Evolutionary conservation across 2,329 filamentous ascomycete genomes (phyloP).

Genomic region (Ophiostoma fasciatum): DNA sequence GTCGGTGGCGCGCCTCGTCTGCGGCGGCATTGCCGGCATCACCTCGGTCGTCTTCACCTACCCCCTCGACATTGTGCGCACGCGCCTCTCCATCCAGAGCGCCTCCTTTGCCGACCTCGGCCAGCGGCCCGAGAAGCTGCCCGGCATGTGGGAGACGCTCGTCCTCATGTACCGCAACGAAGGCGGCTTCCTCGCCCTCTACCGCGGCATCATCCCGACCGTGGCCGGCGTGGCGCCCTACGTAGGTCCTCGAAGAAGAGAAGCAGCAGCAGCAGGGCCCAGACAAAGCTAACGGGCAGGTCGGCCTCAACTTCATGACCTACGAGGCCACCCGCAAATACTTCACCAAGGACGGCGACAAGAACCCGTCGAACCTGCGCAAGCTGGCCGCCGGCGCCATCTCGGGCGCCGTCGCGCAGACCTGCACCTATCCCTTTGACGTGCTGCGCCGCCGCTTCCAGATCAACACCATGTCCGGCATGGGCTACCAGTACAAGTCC

Average conservation of each 20-base stretch:
- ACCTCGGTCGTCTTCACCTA: conserved; percentile 94
- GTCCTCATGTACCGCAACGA: conserved; percentile 74
- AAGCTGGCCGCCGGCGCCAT: conserved; percentile 85
- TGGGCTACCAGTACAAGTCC: conserved; percentile 90
- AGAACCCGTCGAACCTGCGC: conserved; percentile 62
- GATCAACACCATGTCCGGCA: conserved; percentile 97
- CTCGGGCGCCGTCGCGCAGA: conserved; percentile 92
- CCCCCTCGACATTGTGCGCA: conserved; percentile 93
- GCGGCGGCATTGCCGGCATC: conserved; percentile 81
- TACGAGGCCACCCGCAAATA: conserved; percentile 80
- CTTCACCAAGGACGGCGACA: conserved; percentile 75
- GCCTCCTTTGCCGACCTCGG: conserved; percentile 80
- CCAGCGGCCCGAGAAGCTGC: conserved; percentile 49
- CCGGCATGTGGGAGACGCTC: conserved; percentile 86
- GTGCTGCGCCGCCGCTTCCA: conserved; percentile 89
- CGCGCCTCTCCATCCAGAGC: conserved; percentile 88
- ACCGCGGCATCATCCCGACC: conserved; percentile 85
- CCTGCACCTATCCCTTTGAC: conserved; percentile 95
- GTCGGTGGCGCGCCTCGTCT: conserved; percentile 64
- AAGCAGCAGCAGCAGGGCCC: background rate
- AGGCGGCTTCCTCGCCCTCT: conserved; percentile 73
- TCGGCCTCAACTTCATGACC: conserved; percentile 96
- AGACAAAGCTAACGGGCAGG: conserved; percentile 30
- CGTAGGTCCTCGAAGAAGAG: conserved; percentile 26
- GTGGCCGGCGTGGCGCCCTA: conserved; percentile 93